These are phyloP conservation scores for Claviceps pazoutovae DNA, from an alignment of 2,329 filamentous ascomycete species.

Conservation along the genomic window DNA sequence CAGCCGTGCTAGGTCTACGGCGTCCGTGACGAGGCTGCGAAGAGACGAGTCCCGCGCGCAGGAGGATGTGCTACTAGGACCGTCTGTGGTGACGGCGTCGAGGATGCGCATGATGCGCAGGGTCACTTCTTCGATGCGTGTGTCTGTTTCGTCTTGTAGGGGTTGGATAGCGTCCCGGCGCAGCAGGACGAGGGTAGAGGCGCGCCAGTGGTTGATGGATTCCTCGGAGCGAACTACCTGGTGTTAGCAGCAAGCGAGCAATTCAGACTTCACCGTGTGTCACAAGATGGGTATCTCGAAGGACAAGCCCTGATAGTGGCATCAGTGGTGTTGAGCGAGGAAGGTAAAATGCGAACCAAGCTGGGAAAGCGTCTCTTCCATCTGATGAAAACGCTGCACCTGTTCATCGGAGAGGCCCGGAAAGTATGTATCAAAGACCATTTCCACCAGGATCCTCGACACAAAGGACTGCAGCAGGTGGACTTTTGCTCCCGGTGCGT, in stretches of 20 bases:
- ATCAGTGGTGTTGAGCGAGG: neutral
- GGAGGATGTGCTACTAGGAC: constrained; percentile 1
- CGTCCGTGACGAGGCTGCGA: constrained; percentile 35
- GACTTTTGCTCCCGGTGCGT: constrained; percentile 41
- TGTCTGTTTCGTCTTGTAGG: constrained; percentile 31
- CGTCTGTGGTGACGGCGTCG: constrained; percentile 30
- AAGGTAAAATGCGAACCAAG: constrained; percentile 21
- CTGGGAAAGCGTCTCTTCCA: constrained; percentile 31
- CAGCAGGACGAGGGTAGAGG: constrained; percentile 46
- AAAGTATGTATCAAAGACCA: constrained; percentile 49
- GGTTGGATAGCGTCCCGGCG: constrained; percentile 35
- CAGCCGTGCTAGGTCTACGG: constrained; percentile 42
- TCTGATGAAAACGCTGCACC: constrained; percentile 32
- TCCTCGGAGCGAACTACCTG: constrained; percentile 28
- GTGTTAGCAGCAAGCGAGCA: too few relatives aligned
- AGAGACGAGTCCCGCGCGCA: constrained; percentile 38
- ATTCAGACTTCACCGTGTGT: too few relatives aligned
- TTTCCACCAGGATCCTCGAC: constrained; percentile 44
- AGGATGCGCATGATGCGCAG: constrained; percentile 34
- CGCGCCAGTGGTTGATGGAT: constrained; percentile 51
- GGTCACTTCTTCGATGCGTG: constrained; percentile 29
- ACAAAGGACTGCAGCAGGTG: constrained; percentile 50
- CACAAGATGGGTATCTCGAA: too few relatives aligned
- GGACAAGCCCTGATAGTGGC: too few relatives aligned
- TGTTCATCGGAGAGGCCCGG: constrained; percentile 45